These are phyloP conservation scores for Mucor plumbeus DNA, from an alignment of 371 early-diverging fungal species.

Conservation along the genomic window DNA sequence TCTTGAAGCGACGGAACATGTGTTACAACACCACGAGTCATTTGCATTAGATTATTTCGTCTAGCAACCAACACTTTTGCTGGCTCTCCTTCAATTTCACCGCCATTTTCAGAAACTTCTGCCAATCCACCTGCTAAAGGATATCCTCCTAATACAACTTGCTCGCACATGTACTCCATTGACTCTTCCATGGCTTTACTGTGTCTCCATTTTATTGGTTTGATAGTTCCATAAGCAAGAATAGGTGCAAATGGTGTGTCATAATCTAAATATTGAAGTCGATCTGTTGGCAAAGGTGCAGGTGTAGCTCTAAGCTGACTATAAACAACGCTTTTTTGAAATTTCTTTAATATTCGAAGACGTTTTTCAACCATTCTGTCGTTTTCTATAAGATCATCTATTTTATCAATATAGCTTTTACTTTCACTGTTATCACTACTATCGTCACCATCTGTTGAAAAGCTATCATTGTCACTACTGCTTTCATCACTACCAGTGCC, in stretches of 20 bases:
- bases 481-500: neutral
- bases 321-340: constrained; percentile 9
- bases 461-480: neutral
- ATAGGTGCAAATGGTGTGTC: constrained; percentile 29
- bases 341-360: constrained; percentile 1
- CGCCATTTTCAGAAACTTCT: constrained; percentile 41
- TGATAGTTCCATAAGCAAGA: constrained; percentile 12
- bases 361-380: neutral
- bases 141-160: constrained; percentile 58
- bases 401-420: neutral
- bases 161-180: constrained; percentile 51
- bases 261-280: constrained; percentile 18
- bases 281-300: neutral
- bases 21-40: constrained; percentile 42
- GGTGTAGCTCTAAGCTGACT: constrained; percentile 10
- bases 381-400: neutral
- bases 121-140: constrained; percentile 55
- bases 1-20: constrained; percentile 41
- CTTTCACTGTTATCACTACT: constrained; percentile 1
- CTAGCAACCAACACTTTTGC: constrained; percentile 51
- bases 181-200: constrained; percentile 24
- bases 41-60: constrained; percentile 47
- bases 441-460: neutral
- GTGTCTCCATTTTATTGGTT: constrained; percentile 19
- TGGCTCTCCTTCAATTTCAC: constrained; percentile 53